These are phyloP conservation scores for Gamsiella multidivaricata DNA, from an alignment of 192 early-diverging fungal genomes.

Conservation along the genomic window DNA sequence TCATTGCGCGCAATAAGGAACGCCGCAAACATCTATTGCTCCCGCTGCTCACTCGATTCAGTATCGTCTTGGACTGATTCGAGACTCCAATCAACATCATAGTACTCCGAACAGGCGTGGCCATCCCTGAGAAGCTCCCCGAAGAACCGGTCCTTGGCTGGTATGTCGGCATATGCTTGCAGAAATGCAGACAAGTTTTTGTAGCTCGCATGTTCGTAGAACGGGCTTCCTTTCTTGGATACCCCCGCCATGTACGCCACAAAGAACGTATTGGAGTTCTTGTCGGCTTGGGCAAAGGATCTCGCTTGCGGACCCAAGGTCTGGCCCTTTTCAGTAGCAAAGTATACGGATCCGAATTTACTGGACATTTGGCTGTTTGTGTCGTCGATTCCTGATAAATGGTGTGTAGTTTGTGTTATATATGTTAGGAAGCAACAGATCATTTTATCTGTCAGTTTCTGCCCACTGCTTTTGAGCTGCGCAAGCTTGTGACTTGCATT, in stretches of 20 bases:
- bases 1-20: not conserved
- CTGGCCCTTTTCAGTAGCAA: not conserved
- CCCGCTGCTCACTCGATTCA: not conserved
- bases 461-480: too few relatives aligned
- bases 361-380: slow-evolving; percentile 1
- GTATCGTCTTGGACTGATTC: not conserved
- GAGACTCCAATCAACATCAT: not conserved
- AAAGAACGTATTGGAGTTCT: not conserved
- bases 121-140: not conserved
- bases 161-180: not conserved
- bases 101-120: not conserved
- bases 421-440: not conserved
- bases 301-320: not conserved
- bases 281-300: not conserved
- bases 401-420: too few relatives aligned
- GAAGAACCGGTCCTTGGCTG: not conserved
- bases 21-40: slow-evolving; percentile 3
- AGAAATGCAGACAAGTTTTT: not conserved
- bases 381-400: too few relatives aligned
- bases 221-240: slow-evolving; percentile 5
- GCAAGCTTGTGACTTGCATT: not conserved
- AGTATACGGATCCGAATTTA: slow-evolving; percentile 2
- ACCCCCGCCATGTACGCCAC: not conserved
- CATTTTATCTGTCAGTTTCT: too few relatives aligned
- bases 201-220: slow-evolving; percentile 1